A percentile compares a stretch with the other conserved stretches of the same genome.
These are phyloP conservation scores for Stellera chamaejasme DNA, from an alignment of 345 rosid genomes.

Conservation along the genomic window DNA sequence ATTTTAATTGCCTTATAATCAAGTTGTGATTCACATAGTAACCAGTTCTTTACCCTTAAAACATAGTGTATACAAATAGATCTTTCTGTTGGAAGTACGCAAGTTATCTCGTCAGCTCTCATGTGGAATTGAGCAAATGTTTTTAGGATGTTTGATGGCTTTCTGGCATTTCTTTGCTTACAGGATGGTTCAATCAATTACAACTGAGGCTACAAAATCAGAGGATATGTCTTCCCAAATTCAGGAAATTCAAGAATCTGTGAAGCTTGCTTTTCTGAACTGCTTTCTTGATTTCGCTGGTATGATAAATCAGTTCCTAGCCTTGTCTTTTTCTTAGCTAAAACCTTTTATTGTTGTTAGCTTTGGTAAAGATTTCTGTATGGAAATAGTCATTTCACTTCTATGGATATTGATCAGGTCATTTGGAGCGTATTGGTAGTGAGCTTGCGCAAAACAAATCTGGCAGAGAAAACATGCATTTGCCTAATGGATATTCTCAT, in stretches of 20 bases:
- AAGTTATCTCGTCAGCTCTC: too few species aligned
- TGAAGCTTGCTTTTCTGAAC: slow-evolving; percentile 84
- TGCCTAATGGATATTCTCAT: slow-evolving; percentile 60
- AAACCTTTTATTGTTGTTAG: slow-evolving; percentile 1
- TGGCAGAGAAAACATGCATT: slow-evolving; percentile 34
- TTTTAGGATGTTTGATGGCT: background rate
- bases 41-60: too few species aligned
- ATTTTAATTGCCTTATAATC: too few species aligned
- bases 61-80: too few species aligned
- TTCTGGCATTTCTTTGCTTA: background rate
- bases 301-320: slow-evolving; percentile 19
- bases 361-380: too few species aligned
- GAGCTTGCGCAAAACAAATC: slow-evolving; percentile 45
- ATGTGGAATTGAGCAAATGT: too few species aligned
- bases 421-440: slow-evolving; percentile 52
- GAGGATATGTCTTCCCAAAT: slow-evolving; percentile 70
- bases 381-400: slow-evolving; percentile 7
- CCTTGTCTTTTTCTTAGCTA: background rate
- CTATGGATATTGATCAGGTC: slow-evolving; percentile 29
- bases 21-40: too few species aligned
- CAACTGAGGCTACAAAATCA: slow-evolving; percentile 67
- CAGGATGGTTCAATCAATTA: slow-evolving; percentile 79
- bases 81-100: too few species aligned
- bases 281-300: slow-evolving; percentile 99
- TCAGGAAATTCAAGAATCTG: slow-evolving; percentile 84